phyloP scores from a whole-genome alignment of 176 grass and related monocot species.

The Ananas comosus region DNA sequence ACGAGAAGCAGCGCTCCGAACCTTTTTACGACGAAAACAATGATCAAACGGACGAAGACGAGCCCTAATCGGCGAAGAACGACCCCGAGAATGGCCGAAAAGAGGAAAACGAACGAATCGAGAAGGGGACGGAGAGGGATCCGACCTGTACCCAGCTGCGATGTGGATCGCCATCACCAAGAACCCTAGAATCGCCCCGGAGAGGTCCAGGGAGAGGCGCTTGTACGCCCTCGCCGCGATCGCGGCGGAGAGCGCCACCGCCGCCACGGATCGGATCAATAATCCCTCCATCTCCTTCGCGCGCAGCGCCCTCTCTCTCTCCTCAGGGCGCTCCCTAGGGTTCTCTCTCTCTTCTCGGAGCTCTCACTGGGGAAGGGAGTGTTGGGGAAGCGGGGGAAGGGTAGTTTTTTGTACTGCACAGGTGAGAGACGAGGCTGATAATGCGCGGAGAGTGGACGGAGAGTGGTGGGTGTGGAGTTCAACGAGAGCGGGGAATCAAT shows the following conservation, averaged over 20 bases:
- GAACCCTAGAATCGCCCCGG: conserved; percentile 60
- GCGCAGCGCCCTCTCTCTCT: not conserved
- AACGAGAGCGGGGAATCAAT: too few species aligned
- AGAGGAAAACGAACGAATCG: not conserved
- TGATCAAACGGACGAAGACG: conserved; percentile 2
- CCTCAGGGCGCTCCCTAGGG: not conserved
- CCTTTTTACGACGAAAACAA: conserved; percentile 18
- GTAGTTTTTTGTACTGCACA: too few species aligned
- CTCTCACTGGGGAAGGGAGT: too few species aligned
- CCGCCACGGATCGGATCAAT: conserved; percentile 31
- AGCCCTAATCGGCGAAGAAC: not conserved
- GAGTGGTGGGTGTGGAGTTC: too few species aligned
- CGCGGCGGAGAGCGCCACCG: conserved; percentile 26
- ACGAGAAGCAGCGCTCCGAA: conserved; percentile 65
- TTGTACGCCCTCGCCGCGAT: conserved; percentile 48
- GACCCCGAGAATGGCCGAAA: conserved; percentile 4
- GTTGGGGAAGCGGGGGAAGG: too few species aligned
- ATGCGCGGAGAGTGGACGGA: too few species aligned
- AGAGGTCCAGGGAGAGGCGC: conserved; percentile 51
- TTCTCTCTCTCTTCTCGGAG: not conserved
- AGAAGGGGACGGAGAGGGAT: not conserved
- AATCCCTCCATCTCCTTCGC: conserved; percentile 20
- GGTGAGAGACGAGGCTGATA: too few species aligned
- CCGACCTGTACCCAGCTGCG: conserved; percentile 55
- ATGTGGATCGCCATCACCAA: conserved; percentile 70